A percentile compares a stretch with the other conserved stretches of the same genome.
Conservation (phyloP, 2,329 filamentous ascomycete species). For the Calcarisporium arbuscula region DNA sequence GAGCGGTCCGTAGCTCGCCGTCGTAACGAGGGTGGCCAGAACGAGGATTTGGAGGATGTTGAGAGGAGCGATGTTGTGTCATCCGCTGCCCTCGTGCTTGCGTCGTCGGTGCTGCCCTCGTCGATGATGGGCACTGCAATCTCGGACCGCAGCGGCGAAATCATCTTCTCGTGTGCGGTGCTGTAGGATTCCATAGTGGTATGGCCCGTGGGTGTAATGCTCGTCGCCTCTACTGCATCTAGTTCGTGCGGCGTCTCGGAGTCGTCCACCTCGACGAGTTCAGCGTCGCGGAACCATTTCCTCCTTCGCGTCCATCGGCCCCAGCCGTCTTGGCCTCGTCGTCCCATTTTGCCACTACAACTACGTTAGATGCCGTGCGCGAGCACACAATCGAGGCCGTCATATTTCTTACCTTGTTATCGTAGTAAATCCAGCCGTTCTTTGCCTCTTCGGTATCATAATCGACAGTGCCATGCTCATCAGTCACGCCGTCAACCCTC, state of each 20-base stretch:
- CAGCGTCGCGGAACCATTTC: conserved; percentile 96
- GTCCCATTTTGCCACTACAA: conserved; percentile 80
- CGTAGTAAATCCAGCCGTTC: conserved; percentile 94
- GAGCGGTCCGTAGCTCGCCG: conserved; percentile 32
- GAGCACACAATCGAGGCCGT: neutral
- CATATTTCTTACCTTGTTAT: conserved; percentile 68
- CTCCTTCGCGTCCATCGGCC: conserved; percentile 85
- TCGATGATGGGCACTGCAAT: conserved; percentile 15
- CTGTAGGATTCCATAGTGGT: conserved; percentile 28
- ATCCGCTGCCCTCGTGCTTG: conserved; percentile 25
- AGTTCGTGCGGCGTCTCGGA: conserved; percentile 27
- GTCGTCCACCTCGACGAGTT: conserved; percentile 70
- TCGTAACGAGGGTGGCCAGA: conserved; percentile 34
- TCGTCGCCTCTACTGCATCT: conserved; percentile 27
- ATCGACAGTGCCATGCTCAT: conserved; percentile 37
- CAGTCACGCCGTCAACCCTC: conserved; percentile 71
- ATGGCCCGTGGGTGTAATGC: conserved; percentile 15
- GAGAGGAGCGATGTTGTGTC: conserved; percentile 41
- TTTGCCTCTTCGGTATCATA: conserved; percentile 55
- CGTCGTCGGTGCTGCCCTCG: conserved; percentile 17
- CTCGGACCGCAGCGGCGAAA: conserved; percentile 20
- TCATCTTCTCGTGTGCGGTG: conserved; percentile 31
- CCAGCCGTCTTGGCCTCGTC: conserved; percentile 83
- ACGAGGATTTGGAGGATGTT: conserved; percentile 41
- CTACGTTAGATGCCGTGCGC: conserved; percentile 4